Base-by-base conservation (phyloP, 805 yeast species). In the Dipodascus geniculatus region DNA sequence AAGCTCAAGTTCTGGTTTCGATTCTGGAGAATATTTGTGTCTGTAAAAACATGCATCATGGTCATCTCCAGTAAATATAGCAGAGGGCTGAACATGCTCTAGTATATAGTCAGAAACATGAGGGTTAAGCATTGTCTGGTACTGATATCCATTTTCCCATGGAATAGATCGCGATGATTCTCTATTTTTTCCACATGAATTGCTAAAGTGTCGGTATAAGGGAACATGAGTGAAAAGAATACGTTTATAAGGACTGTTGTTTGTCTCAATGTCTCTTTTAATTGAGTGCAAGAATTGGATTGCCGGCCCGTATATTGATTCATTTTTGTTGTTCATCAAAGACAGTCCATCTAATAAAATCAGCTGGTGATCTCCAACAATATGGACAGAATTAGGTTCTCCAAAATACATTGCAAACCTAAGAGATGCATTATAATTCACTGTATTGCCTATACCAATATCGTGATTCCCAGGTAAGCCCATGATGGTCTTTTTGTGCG, bases 401-500 rank as follows among this genome's bases (percentile, higher is more conserved):
- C 98, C 99, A 66, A 88, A 91, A 63, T 73, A 76, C 1, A 82
- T 70, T 42, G 76, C 69, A 68, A 90, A 93, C 58, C 98, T 70
- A 33, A 78, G 68, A 48, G 78, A 68, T 22, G 83, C 80, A 1
- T 73, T 67, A 23, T 74, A 73, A 19, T 80, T 73, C 16, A 93
- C 80, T 0, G 81, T 80, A 55, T 82, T 79, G 24, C 93, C 96
- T 69, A 85, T 90, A 0, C 99, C 99, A 58, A 95, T 87, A 65
- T 93, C 99, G 66, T 93, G 99, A 65, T 93, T 93, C 1, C 99
- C 99, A 0, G 96, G 96, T 28, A 78, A 60, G 17, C 75, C 70
- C 72, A 71, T 65, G n/a, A 73, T 60, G 1, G 75, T 72, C 48
- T 65, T 64, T 51, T 78, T 71, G 53, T 73, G 68, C n/a, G 75